Conservation (phyloP, 495 filamentous ascomycete genomes). For the Parathielavia hyrcaniae region DNA sequence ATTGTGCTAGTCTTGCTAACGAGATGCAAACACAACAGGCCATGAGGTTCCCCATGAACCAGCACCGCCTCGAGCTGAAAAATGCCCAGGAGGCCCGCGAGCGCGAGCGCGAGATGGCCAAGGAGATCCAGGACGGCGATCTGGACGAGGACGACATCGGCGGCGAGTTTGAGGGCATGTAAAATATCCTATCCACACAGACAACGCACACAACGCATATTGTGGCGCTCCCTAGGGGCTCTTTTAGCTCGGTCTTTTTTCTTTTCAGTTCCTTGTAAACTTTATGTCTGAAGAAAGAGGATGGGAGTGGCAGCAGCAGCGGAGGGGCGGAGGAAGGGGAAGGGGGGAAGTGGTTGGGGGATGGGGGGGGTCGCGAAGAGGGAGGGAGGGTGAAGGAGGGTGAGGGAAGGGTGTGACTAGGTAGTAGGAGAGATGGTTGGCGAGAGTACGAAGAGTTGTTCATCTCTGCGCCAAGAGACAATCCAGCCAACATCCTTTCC, state of each 20-base stretch:
- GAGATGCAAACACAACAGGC: constrained; percentile 48
- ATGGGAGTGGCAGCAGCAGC: too few species aligned
- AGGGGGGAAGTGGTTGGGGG: too few species aligned
- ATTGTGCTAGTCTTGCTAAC: constrained; percentile 1
- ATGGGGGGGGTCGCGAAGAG: too few species aligned
- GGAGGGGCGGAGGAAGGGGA: neutral
- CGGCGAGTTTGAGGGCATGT: constrained; percentile 96
- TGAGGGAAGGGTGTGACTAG: neutral
- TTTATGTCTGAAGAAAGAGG: constrained; percentile 12
- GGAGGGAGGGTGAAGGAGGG: too few species aligned
- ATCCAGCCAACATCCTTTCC: neutral
- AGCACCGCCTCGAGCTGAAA: constrained; percentile 94
- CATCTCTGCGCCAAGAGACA: neutral
- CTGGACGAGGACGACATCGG: constrained; percentile 96
- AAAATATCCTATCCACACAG: constrained; percentile 37
- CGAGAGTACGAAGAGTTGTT: neutral
- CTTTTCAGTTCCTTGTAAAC: constrained; percentile 20
- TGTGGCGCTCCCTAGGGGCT: neutral
- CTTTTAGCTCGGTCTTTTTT: too few species aligned
- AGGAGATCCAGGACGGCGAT: constrained; percentile 98
- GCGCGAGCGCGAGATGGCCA: constrained; percentile 90
- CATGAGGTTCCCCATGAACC: constrained; percentile 99
- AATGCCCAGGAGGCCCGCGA: constrained; percentile 96
- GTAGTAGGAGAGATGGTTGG: neutral
- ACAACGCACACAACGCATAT: neutral